These are phyloP conservation scores for Kandelia obovata DNA, from an alignment of 345 rosid genomes.

Conservation along the genomic window DNA sequence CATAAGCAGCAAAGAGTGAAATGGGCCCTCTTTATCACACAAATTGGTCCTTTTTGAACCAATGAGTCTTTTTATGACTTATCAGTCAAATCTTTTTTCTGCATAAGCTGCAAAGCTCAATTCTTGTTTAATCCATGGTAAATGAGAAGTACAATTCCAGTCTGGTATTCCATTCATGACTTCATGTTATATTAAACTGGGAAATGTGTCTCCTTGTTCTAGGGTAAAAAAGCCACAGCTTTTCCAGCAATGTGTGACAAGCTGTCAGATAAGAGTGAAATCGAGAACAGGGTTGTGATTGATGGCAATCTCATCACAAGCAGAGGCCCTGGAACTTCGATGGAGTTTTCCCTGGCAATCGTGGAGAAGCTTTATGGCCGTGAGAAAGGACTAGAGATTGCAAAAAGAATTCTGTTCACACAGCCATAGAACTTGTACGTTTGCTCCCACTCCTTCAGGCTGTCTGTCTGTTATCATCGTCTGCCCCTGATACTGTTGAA, in stretches of 20 bases:
- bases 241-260: conserved; percentile 80
- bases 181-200: neutral
- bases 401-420: conserved; percentile 55
- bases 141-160: too few species aligned
- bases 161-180: too few species aligned
- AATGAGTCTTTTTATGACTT: neutral
- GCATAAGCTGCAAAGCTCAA: too few species aligned
- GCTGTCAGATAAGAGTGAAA: conserved; percentile 69
- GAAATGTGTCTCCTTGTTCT: neutral
- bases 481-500: neutral
- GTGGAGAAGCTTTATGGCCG: conserved; percentile 81
- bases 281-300: conserved; percentile 70
- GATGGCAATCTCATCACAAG: conserved; percentile 93
- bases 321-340: conserved; percentile 87
- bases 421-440: conserved; percentile 20
- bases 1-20: too few species aligned
- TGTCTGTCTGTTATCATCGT: neutral
- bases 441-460: too few species aligned
- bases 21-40: too few species aligned
- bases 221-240: conserved; percentile 95
- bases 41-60: too few species aligned
- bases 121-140: too few species aligned
- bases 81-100: too few species aligned
- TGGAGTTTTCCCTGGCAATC: conserved; percentile 78
- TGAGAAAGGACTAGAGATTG: conserved; percentile 63